Base-by-base conservation (phyloP, 805 yeast species). In the Isabelozyma gotoi region DNA sequence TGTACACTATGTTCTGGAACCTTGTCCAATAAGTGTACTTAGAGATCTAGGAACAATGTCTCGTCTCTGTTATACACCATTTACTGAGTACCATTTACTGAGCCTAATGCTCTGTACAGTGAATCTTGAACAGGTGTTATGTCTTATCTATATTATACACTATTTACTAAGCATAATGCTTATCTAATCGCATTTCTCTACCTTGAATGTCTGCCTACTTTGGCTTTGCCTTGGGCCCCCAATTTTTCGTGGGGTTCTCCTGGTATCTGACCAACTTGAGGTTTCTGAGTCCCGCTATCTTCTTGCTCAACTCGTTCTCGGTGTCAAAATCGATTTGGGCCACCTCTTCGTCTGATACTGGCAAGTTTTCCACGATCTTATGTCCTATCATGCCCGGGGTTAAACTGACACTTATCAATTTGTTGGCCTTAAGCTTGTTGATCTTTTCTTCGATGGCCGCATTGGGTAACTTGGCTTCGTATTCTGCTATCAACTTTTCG, bases 141-240 rank as follows among this genome's bases (percentile, higher is more conserved):
- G n/a, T n/a, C n/a, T n/a, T n/a, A n/a, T n/a, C n/a, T n/a, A n/a
- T n/a, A n/a, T n/a, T n/a, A n/a, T n/a, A n/a, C n/a, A n/a, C n/a
- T n/a, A n/a, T n/a, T n/a, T n/a, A n/a, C n/a, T n/a, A n/a, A n/a
- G n/a, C n/a, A n/a, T n/a, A n/a, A n/a, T n/a, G n/a, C n/a, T n/a
- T n/a, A n/a, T n/a, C n/a, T n/a, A n/a, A n/a, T n/a, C n/a, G n/a
- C n/a, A n/a, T n/a, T 19, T 4, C 20, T 19, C 19, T 17, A 3
- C 20, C 14, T 38, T 31, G 34, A 21, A 19, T 5, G 24, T 6
- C 24, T 8, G 6, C 24, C 24, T 24, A 32, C 34, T 38, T 35
- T 32, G 96, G 95, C 57, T 85, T 82, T 3, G 96, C 81, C 68
- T 86, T 88, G 31, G 98, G 99, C 1, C 99, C 99, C 99, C 99